Conservation (phyloP, 2,329 filamentous ascomycete genomes). For the Uncinocarpus reesii region DNA sequence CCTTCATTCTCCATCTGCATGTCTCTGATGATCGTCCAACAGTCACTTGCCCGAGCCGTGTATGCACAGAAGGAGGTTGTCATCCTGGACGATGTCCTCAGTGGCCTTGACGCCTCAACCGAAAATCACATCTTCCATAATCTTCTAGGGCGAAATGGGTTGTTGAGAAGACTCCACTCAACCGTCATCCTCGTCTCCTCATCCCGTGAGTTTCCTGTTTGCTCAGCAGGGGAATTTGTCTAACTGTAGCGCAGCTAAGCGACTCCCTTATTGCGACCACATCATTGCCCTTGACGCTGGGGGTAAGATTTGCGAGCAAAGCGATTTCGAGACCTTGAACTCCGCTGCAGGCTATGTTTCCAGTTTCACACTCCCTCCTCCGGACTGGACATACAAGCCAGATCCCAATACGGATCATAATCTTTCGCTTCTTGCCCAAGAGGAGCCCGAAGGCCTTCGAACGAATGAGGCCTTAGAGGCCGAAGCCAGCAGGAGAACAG, state of each 20-base stretch:
- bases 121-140: slow-evolving; percentile 41
- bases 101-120: slow-evolving; percentile 42
- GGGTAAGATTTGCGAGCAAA: slow-evolving; percentile 35
- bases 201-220: slow-evolving; percentile 21
- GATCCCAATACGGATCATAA: slow-evolving; percentile 4
- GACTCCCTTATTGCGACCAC: slow-evolving; percentile 35
- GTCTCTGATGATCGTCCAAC: background rate
- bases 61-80: slow-evolving; percentile 42
- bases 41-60: slow-evolving; percentile 44
- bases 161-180: slow-evolving; percentile 33
- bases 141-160: slow-evolving; percentile 38
- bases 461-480: slow-evolving; percentile 20
- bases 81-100: slow-evolving; percentile 45
- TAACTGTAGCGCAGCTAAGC: slow-evolving; percentile 25
- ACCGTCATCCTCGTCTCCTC: slow-evolving; percentile 35
- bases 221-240: background rate
- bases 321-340: slow-evolving; percentile 31
- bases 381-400: slow-evolving; percentile 24
- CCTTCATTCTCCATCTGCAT: background rate
- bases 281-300: slow-evolving; percentile 33
- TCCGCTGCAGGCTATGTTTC: slow-evolving; percentile 33
- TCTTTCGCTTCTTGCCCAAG: background rate
- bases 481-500: slow-evolving; percentile 26
- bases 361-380: slow-evolving; percentile 28
- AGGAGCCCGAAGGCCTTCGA: slow-evolving; percentile 7